Evolutionary conservation across 345 rosid genomes (phyloP).

Genomic region (Eucalyptus shirleyi): DNA sequence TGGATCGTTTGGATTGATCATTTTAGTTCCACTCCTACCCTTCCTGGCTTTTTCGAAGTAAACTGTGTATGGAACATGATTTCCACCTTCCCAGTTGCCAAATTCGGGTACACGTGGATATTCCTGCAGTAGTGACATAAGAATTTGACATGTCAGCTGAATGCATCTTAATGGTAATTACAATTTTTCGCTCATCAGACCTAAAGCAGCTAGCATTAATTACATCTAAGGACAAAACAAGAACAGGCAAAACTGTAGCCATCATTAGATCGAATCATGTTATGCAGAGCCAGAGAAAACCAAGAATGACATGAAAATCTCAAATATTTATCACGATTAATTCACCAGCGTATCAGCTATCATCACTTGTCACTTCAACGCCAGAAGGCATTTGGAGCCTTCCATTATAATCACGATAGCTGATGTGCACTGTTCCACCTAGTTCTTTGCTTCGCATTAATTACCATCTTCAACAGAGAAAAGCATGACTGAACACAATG

Average conservation of each 20-base stretch:
- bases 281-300: not conserved
- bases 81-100: constrained; percentile 85
- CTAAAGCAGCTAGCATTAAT: not conserved
- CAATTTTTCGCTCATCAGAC: not conserved
- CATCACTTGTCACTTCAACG: not conserved
- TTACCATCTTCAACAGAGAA: not conserved
- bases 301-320: not conserved
- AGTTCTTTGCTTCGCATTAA: not conserved
- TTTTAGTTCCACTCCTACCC: constrained; percentile 44
- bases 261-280: not conserved
- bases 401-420: not conserved
- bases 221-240: not conserved
- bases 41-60: constrained; percentile 79
- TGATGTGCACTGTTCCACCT: not conserved
- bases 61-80: constrained; percentile 77
- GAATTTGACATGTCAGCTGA: not conserved
- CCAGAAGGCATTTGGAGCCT: not conserved
- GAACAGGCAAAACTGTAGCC: not conserved
- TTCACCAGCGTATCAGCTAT: not conserved
- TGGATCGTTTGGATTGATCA: constrained; percentile 67
- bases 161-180: not conserved
- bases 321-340: not conserved
- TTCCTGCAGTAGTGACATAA: constrained; percentile 27
- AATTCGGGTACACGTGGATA: constrained; percentile 68
- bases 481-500: not conserved